Percentiles rank a stretch among this genome's conserved stretches.
phyloP scores from a whole-genome alignment of 2,329 filamentous ascomycete genomes.

The Aspergillus neoniger region DNA sequence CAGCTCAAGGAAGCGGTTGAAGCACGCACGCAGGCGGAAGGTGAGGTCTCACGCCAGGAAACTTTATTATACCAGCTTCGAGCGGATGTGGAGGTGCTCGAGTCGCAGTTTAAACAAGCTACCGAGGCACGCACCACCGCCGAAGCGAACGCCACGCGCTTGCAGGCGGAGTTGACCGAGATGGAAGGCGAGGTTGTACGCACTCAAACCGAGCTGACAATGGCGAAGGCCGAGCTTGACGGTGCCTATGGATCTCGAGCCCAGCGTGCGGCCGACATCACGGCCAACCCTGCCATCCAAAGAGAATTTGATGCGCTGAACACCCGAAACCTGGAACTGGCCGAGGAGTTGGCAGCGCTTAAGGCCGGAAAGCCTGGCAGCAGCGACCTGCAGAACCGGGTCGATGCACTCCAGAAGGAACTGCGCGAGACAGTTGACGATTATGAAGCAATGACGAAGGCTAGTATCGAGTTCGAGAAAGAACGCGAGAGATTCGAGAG shows the following conservation, averaged over 20 bases:
- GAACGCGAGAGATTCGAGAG: constrained; percentile 67
- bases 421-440: constrained; percentile 68
- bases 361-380: constrained; percentile 37
- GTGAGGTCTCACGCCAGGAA: constrained; percentile 24
- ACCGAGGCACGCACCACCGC: constrained; percentile 33
- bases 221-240: constrained; percentile 86
- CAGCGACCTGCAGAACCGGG: constrained; percentile 49
- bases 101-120: constrained; percentile 33
- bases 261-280: constrained; percentile 67
- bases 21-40: constrained; percentile 21
- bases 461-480: constrained; percentile 70
- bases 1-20: constrained; percentile 26
- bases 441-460: constrained; percentile 70
- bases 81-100: constrained; percentile 36
- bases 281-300: constrained; percentile 59
- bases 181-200: constrained; percentile 66
- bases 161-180: constrained; percentile 53
- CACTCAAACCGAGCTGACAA: constrained; percentile 77
- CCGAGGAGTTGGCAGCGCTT: constrained; percentile 50
- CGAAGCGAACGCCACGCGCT: constrained; percentile 41
- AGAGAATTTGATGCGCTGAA: constrained; percentile 61
- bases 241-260: constrained; percentile 84
- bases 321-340: constrained; percentile 49
- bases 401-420: constrained; percentile 63
- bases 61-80: constrained; percentile 35